Percentiles rank a stretch among this genome's conserved stretches.
Evolutionary conservation across 2,329 filamentous ascomycete genomes (phyloP).

Genomic region (Cladophialophora psammophila): DNA sequence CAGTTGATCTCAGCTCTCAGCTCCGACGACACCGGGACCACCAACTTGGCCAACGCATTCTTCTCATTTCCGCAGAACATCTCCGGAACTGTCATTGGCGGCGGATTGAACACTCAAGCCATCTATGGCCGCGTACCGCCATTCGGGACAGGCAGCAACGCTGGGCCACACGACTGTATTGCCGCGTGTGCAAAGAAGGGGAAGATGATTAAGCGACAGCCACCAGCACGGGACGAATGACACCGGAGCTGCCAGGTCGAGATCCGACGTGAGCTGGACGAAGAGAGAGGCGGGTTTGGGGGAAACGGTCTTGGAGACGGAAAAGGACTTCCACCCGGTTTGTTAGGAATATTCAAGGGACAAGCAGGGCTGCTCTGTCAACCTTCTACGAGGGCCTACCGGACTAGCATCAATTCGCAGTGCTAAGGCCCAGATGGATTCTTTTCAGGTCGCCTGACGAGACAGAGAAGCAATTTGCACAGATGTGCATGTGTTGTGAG

Average conservation of each 20-base stretch:
- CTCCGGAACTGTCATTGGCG: constrained; percentile 30
- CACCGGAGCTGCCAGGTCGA: too few relatives aligned
- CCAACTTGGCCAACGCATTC: constrained; percentile 56
- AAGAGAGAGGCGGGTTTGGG: background rate
- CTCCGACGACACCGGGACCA: constrained; percentile 59
- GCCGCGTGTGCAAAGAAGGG: constrained; percentile 28
- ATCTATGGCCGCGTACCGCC: constrained; percentile 43
- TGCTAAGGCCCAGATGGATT: background rate
- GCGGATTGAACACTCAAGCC: constrained; percentile 37
- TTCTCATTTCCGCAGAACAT: constrained; percentile 53
- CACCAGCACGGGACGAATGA: background rate
- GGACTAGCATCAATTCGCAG: background rate
- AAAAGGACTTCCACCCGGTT: background rate
- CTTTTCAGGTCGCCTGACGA: background rate
- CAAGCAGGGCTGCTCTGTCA: background rate
- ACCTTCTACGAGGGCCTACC: too few relatives aligned
- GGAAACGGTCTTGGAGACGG: constrained; percentile 9
- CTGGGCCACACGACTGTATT: constrained; percentile 50
- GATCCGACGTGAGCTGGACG: background rate
- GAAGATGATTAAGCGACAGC: constrained; percentile 19
- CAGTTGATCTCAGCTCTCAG: constrained; percentile 60
- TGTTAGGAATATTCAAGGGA: background rate
- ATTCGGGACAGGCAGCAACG: constrained; percentile 53
- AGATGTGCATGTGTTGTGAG: background rate
- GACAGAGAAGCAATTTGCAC: background rate